Evolutionary conservation across 208 protist genomes (phyloP), one percentile per base, ranked within the genome.

Genomic region (Crithidia brevicula): DNA sequence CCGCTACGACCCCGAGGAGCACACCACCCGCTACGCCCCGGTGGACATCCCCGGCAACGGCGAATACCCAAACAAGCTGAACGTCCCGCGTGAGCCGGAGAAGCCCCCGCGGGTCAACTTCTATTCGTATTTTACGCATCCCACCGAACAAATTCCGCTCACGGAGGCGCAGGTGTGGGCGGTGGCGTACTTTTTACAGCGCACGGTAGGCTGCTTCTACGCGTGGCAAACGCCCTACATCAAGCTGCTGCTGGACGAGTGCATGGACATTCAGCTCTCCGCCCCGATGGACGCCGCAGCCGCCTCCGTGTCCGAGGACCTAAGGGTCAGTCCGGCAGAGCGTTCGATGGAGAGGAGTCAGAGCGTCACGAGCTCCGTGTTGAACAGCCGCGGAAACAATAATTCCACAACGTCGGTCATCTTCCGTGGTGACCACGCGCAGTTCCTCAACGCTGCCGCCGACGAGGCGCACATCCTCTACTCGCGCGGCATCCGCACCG

Each of bases 131-230:
- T 85, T 88, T 53, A 87, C 83, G 6, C 86, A 92, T 54, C 74
- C 82, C 1, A 79, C 80, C 27, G 43, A 42, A 38, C 54, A 78
- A 23, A 63, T 82, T 13, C 74, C 82, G 13, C 74, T 96, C 20
- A 89, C 85, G 2, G 79, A 93, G 11, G 83, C 79, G 30, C 91
- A 96, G 79, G 84, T 96, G 57, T 96, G 91, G 89, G 85, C 88
- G 11, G 85, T 87, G 11, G 91, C 75, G 6, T 96, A 94, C 64
- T 96, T 87, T 46, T 70, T 96, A 25, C 86, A 86, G 40, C 82
- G 88, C 28, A 82, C 85, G 4, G 81, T 92, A 2, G 40, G 40
- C 15, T 62, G 72, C 45, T 96, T 96, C 61, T 81, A 78, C 43
- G 52, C 66, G 28, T 96, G 91, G 89, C 46, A 80, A 31, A 81